Base-by-base conservation (phyloP, 345 rosid species). In the Clausena lansium region DNA sequence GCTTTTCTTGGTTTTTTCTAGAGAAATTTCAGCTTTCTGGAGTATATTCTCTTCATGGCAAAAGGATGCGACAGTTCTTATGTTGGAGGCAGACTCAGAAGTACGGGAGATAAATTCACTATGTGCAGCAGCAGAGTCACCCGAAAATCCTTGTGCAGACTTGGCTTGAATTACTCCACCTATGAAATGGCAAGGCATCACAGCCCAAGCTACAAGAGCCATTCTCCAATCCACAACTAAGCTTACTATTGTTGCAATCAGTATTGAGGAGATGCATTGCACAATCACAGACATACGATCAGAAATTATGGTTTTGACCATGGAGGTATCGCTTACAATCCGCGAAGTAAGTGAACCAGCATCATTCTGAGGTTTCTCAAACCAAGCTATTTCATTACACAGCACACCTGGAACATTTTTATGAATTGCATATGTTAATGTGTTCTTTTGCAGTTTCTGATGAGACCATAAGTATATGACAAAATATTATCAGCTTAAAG, bases 161-260 rank as follows among this genome's bases (percentile, higher is more conserved):
- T 83, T 91, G 81, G 91, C 91, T 78, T 89, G 93, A 77, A 91
- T 85, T 27, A 89, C 80, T 71, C 93, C 95, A 11, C 95, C 91
- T 27, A 91, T 87, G 86, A 91, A 91, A 82, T 91, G 93, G 82
- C 93, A 88, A 36, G 95, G 95, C 95, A 91, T 91, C 78, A 91
- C 93, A 24, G 95, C 95, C 95, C 91, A 89, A 65, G 93, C 87
- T 61, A 89, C 93, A 47, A 89, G 84, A 32, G 74, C 87, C 95
- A 91, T 91, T 72, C 88, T 87, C 91, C 93, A 89, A 70, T 84
- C 39, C n/a, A 80, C 91, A 20, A 50, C 2, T 81, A 87, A 57
- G 84, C 92, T 91, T 50, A 89, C 93, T 7, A 83, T 45, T 10
- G 91, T 91, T 39, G 93, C 95, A 7, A 88, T 91, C 73, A 88